A percentile compares a stretch with the other conserved stretches of the same genome.
Evolutionary conservation across 257 asterid species (phyloP).

Genomic region (Penstemon barbatus): DNA sequence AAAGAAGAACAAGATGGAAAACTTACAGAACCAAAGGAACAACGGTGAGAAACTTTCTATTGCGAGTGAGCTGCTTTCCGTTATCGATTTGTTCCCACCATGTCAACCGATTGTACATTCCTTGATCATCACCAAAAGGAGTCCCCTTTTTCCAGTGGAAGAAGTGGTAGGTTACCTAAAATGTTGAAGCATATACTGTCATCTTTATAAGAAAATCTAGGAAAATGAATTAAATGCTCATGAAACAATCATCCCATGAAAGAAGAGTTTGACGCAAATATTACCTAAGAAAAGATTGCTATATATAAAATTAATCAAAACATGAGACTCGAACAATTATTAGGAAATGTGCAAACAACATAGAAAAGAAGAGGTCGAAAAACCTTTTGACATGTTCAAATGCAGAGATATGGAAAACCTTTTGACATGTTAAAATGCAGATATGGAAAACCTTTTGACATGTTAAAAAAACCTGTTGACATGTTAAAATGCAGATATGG

Average conservation of each 20-base stretch:
- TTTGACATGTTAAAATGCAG: no score
- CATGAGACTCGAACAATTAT: no score
- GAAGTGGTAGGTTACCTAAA: conserved; percentile 59
- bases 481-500: no score
- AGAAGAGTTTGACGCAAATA: neutral
- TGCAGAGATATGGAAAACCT: no score
- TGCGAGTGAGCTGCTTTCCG: conserved; percentile 66
- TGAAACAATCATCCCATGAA: neutral
- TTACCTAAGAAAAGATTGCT: neutral
- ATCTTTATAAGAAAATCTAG: conserved; percentile 10
- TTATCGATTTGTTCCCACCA: conserved; percentile 77
- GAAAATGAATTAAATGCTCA: neutral
- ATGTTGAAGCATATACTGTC: conserved; percentile 1
- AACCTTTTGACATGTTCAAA: no score
- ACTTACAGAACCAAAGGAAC: conserved; percentile 69
- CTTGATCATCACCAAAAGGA: conserved; percentile 72
- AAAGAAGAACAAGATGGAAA: neutral
- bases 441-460: no score
- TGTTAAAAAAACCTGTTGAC: no score
- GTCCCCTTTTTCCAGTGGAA: conserved; percentile 77
- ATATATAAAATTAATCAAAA: no score
- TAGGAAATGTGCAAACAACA: no score
- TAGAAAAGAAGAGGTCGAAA: no score
- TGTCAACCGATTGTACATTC: conserved; percentile 57
- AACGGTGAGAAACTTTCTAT: conserved; percentile 64